Percentiles rank a stretch among this genome's conserved stretches.
phyloP scores from a whole-genome alignment of 169 alveolate genomes.

The Eimeria acervulina region DNA sequence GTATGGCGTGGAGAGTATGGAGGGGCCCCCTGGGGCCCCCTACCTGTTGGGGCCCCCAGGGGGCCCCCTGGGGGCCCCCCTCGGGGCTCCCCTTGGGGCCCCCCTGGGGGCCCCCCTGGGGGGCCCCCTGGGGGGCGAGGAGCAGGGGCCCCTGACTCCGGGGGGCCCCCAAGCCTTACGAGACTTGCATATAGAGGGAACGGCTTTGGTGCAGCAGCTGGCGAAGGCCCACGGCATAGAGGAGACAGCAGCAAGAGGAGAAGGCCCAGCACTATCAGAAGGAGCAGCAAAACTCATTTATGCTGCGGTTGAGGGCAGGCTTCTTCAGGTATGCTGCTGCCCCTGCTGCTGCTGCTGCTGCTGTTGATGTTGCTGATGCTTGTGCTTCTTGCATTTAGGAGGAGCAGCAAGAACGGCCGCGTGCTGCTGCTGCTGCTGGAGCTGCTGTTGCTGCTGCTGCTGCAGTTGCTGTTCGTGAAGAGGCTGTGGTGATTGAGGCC shows the following conservation, averaged over 20 bases:
- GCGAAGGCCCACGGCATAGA: constrained; percentile 43
- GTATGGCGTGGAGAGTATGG: background rate
- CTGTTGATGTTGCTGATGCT: background rate
- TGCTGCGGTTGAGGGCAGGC: constrained; percentile 44
- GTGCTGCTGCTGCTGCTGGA: too few species aligned
- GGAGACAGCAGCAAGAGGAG: background rate
- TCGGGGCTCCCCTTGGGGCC: too few species aligned
- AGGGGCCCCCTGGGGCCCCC: constrained; percentile 31
- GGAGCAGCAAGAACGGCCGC: too few species aligned
- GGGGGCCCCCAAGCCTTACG: constrained; percentile 14
- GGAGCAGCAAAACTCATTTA: constrained; percentile 28
- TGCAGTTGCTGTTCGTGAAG: constrained; percentile 33
- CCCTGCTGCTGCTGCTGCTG: constrained; percentile 2
- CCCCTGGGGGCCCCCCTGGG: too few species aligned
- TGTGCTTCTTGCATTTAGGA: background rate
- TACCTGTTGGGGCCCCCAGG: background rate
- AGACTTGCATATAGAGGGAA: constrained; percentile 10
- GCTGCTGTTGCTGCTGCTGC: background rate
- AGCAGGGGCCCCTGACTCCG: background rate
- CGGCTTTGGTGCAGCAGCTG: constrained; percentile 3
- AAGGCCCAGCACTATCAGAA: constrained; percentile 28
- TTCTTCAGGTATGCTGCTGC: constrained; percentile 1
- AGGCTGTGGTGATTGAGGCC: too few species aligned
- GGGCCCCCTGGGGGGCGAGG: background rate
- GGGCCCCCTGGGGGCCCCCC: too few species aligned